Percentiles rank a stretch among this genome's conserved stretches.
Evolutionary conservation across 768 basidiomycete genomes (phyloP).

Genomic region (Melanogaster broomeanus): DNA sequence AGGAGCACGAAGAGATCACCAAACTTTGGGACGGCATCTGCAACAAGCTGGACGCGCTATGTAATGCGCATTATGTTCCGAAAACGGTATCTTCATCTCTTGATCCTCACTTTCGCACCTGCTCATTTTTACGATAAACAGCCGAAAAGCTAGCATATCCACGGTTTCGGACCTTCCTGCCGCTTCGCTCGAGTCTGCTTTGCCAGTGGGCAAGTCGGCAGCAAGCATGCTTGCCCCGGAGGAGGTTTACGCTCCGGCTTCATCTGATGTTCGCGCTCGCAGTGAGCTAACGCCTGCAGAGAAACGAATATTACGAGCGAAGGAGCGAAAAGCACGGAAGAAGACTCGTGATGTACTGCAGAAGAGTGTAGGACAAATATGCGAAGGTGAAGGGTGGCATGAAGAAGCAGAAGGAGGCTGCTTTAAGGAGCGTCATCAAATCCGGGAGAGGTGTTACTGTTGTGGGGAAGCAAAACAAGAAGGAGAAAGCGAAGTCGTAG

Average conservation of each 20-base stretch:
- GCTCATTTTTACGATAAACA: conserved; percentile 31
- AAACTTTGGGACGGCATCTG: conserved; percentile 83
- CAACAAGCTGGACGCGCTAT: conserved; percentile 87
- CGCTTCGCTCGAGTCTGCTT: conserved; percentile 83
- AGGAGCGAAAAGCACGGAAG: conserved; percentile 69
- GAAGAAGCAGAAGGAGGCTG: conserved; percentile 84
- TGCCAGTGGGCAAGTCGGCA: conserved; percentile 78
- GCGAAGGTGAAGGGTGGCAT: conserved; percentile 52
- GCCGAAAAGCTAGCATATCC: conserved; percentile 88
- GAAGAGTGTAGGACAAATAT: conserved; percentile 63
- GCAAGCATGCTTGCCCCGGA: conserved; percentile 90
- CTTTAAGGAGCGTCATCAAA: conserved; percentile 81
- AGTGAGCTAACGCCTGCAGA: conserved; percentile 85
- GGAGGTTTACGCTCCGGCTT: conserved; percentile 73
- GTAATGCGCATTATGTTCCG: conserved; percentile 94
- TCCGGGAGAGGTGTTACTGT: conserved; percentile 85
- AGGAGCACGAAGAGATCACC: conserved; percentile 89
- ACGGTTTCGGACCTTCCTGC: conserved; percentile 82
- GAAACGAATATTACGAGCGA: conserved; percentile 70
- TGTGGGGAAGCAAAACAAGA: conserved; percentile 65
- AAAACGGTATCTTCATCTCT: conserved; percentile 68
- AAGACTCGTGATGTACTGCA: conserved; percentile 66
- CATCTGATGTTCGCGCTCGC: conserved; percentile 57
- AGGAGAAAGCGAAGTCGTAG: conserved; percentile 36
- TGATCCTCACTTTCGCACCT: not conserved